Base-by-base conservation (phyloP, 148 eudicot species). In the Pouteria glomerata region DNA sequence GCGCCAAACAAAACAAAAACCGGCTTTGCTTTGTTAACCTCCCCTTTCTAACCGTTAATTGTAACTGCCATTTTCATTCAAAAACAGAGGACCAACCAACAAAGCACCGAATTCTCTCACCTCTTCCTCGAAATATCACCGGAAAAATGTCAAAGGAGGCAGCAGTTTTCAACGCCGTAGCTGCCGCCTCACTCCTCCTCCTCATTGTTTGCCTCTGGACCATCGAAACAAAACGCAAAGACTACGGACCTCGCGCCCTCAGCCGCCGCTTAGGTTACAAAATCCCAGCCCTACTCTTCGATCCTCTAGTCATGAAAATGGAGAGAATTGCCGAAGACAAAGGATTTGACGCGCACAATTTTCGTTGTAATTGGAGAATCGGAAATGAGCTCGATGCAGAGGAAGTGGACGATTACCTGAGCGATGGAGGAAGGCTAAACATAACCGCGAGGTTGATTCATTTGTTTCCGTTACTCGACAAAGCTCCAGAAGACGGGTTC, bases 131-230 rank as follows among this genome's bases (percentile, higher is more conserved):
- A 55, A 69, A 55, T n/a, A 53, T 41, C 66, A 24, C 27, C 51
- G 71, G 58, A 65, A 55, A 45, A 67, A 84, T 84, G 87, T 50
- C 76, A 68, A 84, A 81, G 76, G 84, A 81, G 76, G 84, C 56
- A 82, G 84, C 63, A 80, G 82, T 70, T 14, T 76, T 56, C 64
- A 55, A 52, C 70, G 16, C 77, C 26, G 11, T 76, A 16, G 69
- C 86, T 78, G 77, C 81, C 77, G 73, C 84, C 77, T 73, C n/a
- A n/a, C n/a, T 82, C 66, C 58, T 76, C 76, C 39, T 76, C 64
- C 33, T 79, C 50, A 35, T 77, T 3, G 45, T 71, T 66, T 57
- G 74, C 18, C 57, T 69, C 6, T 57, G 18, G 44, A 16, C 6
- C 23, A 44, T 19, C 41, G 58, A 44, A 66, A 10, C 68, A n/a